These are phyloP conservation scores for Hypoxylon lienhwacheense DNA, from an alignment of 495 filamentous ascomycete genomes.

Conservation along the genomic window DNA sequence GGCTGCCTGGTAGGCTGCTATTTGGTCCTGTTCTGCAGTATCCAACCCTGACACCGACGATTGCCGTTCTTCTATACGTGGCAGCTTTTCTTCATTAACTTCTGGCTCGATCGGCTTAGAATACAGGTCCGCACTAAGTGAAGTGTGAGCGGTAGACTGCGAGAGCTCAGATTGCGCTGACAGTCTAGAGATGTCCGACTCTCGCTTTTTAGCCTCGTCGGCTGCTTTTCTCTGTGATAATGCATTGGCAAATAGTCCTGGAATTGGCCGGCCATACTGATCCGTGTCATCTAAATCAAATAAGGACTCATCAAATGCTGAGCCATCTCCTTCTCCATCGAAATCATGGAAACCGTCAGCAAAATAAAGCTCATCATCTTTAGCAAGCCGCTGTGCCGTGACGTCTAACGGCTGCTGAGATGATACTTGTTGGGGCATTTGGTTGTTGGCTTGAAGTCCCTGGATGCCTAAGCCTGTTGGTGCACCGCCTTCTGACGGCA, in stretches of 20 bases:
- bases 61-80: conserved; percentile 25
- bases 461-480: conserved; percentile 43
- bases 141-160: conserved; percentile 44
- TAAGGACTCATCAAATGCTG: conserved; percentile 74
- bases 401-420: conserved; percentile 13
- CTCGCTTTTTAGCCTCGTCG: conserved; percentile 38
- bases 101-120: conserved; percentile 9
- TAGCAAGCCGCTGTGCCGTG: conserved; percentile 31
- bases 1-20: conserved; percentile 77
- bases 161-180: conserved; percentile 46
- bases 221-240: conserved; percentile 40
- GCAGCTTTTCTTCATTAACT: conserved; percentile 7
- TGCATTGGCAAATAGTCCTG: conserved; percentile 51
- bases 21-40: conserved; percentile 54
- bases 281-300: conserved; percentile 70
- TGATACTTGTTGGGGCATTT: conserved; percentile 8
- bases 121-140: conserved; percentile 38
- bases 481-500: conserved; percentile 19
- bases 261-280: conserved; percentile 56
- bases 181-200: conserved; percentile 44
- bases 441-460: conserved; percentile 29
- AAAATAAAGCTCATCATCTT: conserved; percentile 79
- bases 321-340: conserved; percentile 52
- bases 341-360: conserved; percentile 71
- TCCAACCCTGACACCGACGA: conserved; percentile 17